Evolutionary conservation across 164 flowering plant species (phyloP), one percentile per base, ranked within the genome.

Genomic region (Vitis amurensis): DNA sequence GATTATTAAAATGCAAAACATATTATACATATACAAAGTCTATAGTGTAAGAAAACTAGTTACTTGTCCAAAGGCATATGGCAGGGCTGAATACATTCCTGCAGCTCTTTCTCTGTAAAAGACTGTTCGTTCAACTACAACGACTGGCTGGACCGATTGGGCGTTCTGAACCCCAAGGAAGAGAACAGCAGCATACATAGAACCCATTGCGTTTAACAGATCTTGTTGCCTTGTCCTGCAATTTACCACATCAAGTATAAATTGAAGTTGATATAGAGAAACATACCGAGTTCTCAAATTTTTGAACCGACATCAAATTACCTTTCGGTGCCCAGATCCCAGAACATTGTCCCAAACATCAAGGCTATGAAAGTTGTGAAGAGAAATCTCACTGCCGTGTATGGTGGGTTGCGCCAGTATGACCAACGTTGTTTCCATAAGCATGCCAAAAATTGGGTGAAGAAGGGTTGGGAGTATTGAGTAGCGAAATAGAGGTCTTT

Each of bases 361-460:
- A 84, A 15, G 29, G 82, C 80, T 30, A 78, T 72, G 64, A 76
- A 50, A 11, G 76, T 61, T 17, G 84, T 78, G 74, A 76, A 77
- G 16, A 78, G 49, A 50, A 82, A 65, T 59, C 78, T 67, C 9
- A 82, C 82, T 11, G 84, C 84, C 9, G 81, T 78, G 72, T 84
- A 82, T 11, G 73, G 67, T 47, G 85, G 79, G 72, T 84, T 82
- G 11, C 85, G 78, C 87, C 87, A 84, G 73, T 84, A 81, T 23
- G 87, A 84, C 68, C 59, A 67, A 29, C 71, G 74, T 48, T 81
- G 87, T 69, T 84, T 84, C 85, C 81, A 84, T 44, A 81, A 67
- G 71, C 85, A 84, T 53, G 87, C 87, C 58, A 69, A 6, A 70
- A 72, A 76, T 65, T 84, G 87, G n/a, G 52, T 69, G 27, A 71